Base-by-base conservation (phyloP, 345 rosid genomes). In the Streptanthus diversifolius region DNA sequence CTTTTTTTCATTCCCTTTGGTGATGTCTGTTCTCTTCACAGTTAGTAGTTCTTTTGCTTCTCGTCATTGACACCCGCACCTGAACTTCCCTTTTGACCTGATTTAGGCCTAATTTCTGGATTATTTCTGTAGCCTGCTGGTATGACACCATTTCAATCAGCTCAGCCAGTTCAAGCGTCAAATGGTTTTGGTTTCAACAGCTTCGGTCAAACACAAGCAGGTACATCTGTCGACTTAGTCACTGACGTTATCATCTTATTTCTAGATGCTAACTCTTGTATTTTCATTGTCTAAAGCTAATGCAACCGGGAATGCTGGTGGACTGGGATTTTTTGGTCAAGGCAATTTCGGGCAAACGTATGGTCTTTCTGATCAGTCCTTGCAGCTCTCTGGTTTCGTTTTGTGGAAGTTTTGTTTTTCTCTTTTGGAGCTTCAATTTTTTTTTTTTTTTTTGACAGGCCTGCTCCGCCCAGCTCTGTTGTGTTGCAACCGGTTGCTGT, bases 311-410 rank as follows among this genome's bases (percentile, higher is more conserved):
- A 79, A 78, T 80, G 71, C 83, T 73, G 85, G 91, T 76, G 70
- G 78, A 48, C 79, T 82, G 61, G 77, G 86, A 72, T 73, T 84
- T 32, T 82, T 69, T 75, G 86, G 89, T 63, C 98, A 84, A 81
- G 81, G 70, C 77, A 83, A 76, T 78, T 76, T 82, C 21, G 90
- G 90, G 67, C 89, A 87, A 81, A 43, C 43, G 97, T 92, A 87
- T 49, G 90, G 80, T 70, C 72, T 74, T 24, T 33, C 27, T 76
- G 43, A 62, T 62, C 25, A 70, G 11, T 63, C 39, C 25, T 64
- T 76, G n/a, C 19, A 44, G 19, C 47, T 29, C 59, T 66, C 49
- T 54, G 13, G 25, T 70, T 70, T 35, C 7, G 18, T 19, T 61
- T 39, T 59, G 29, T 67, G 35, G 40, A 71, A 64, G 40, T 27